Percentiles rank a stretch among this genome's conserved stretches.
phyloP scores from a whole-genome alignment of 371 early-diverging fungal species.

The Circinella umbellata region DNA sequence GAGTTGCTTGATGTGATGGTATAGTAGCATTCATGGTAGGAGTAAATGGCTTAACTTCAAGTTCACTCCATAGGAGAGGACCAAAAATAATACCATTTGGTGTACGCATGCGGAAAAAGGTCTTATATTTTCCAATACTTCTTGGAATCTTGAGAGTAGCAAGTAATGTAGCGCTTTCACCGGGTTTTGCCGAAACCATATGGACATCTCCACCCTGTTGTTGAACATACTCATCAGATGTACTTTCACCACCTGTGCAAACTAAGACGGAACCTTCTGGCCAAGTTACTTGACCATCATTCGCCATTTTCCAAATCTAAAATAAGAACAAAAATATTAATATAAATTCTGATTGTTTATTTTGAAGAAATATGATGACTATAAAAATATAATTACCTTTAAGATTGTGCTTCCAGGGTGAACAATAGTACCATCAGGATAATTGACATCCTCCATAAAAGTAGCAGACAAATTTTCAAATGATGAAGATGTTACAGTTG shows the following conservation, averaged over 20 bases:
- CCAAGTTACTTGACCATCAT: slow-evolving; percentile 68
- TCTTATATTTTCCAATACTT: slow-evolving; percentile 61
- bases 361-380: too few relatives aligned
- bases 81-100: slow-evolving; percentile 70
- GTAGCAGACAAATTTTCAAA: slow-evolving; percentile 27
- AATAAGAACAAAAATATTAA: background rate
- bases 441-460: slow-evolving; percentile 72
- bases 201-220: slow-evolving; percentile 40
- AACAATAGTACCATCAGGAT: slow-evolving; percentile 68
- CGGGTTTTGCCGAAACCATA: slow-evolving; percentile 52
- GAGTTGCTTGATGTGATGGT: background rate
- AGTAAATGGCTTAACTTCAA: slow-evolving; percentile 47
- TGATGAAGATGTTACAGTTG: background rate
- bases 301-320: slow-evolving; percentile 74
- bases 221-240: slow-evolving; percentile 53
- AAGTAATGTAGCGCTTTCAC: slow-evolving; percentile 58
- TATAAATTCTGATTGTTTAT: too few relatives aligned
- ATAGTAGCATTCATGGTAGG: background rate
- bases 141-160: slow-evolving; percentile 72
- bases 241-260: slow-evolving; percentile 57
- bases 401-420: slow-evolving; percentile 52
- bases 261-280: slow-evolving; percentile 62
- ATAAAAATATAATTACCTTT: slow-evolving; percentile 29
- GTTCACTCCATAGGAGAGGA: slow-evolving; percentile 68
- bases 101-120: slow-evolving; percentile 67